Base-by-base conservation (phyloP, 2,329 filamentous ascomycete species). In the Trichophyton rubrum region DNA sequence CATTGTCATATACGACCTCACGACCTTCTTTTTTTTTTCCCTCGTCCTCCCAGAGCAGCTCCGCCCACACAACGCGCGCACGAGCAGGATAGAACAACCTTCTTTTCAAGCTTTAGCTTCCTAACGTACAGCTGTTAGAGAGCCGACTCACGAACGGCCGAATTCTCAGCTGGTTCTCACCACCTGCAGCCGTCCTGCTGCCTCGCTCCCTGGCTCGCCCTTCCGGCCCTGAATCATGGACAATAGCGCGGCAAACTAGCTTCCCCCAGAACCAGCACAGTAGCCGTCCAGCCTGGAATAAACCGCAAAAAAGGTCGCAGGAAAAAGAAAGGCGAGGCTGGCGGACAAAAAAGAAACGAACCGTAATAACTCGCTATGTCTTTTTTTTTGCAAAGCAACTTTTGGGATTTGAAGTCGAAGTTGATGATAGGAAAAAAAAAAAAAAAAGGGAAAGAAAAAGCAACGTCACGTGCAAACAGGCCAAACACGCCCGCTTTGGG, bases 1-100 rank as follows among this genome's bases (percentile, higher is more conserved):
- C 60, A 63, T 63, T 61, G 45, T 60, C 62, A 45, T 51, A 43
- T 57, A 57, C 40, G 17, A 57, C 55, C 55, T 57, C 55, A 57
- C 35, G 40, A 57, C 55, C 33, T 35, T 35, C 13, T 35, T 35
- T 6, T 27, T 27, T 6, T 27, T 27, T 7, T 27, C 5, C 7
- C 35, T 57, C 27, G 55, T 27, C 22, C 33, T 57, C 40, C 55
- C 55, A 57, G 33, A 57, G 17, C 27, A 22, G 35, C 49, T 55
- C 49, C 49, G 49, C 49, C 24, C 49, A 35, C 30, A 55, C 49
- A 55, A 35, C 8, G 33, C 49, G 7, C 49, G 17, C 27, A 15
- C 20, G 49, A 27, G 49, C 17, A 40, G 30, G 55, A 56, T 56
- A 27, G 40, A 40, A 57, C 55, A 57, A 57, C 55, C 55, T 57